These are phyloP conservation scores for Clarkia xantiana DNA, from an alignment of 345 rosid genomes.

Conservation along the genomic window DNA sequence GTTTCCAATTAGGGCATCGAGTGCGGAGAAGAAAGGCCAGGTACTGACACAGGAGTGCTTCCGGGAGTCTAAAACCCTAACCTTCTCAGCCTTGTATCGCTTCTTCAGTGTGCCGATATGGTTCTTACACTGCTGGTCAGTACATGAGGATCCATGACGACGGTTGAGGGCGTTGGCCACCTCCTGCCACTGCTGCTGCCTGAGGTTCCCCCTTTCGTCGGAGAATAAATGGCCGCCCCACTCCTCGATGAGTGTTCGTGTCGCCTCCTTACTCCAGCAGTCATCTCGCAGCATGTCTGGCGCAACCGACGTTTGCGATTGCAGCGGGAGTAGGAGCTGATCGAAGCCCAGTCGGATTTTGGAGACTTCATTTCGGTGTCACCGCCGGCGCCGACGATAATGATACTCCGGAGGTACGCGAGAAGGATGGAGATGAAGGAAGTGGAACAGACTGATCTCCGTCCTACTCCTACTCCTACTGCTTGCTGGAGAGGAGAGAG, in stretches of 20 bases:
- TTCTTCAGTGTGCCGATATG: slow-evolving; percentile 43
- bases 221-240: slow-evolving; percentile 72
- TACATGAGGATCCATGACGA: slow-evolving; percentile 26
- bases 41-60: slow-evolving; percentile 14
- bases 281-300: slow-evolving; percentile 54
- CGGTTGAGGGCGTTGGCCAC: slow-evolving; percentile 38
- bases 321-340: too few relatives aligned
- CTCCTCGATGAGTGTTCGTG: slow-evolving; percentile 54
- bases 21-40: slow-evolving; percentile 27
- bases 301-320: slow-evolving; percentile 2
- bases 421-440: too few relatives aligned
- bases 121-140: slow-evolving; percentile 44
- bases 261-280: slow-evolving; percentile 89
- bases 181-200: slow-evolving; percentile 49
- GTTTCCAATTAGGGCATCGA: slow-evolving; percentile 29
- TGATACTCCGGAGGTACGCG: too few relatives aligned
- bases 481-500: too few relatives aligned
- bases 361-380: too few relatives aligned
- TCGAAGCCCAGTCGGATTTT: too few relatives aligned
- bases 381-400: too few relatives aligned
- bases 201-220: slow-evolving; percentile 72
- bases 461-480: too few relatives aligned
- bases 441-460: too few relatives aligned
- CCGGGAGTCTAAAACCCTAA: slow-evolving; percentile 18
- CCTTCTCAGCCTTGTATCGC: slow-evolving; percentile 36